Conservation (phyloP, 306 rosid genomes). For the Canavalia gladiata region DNA sequence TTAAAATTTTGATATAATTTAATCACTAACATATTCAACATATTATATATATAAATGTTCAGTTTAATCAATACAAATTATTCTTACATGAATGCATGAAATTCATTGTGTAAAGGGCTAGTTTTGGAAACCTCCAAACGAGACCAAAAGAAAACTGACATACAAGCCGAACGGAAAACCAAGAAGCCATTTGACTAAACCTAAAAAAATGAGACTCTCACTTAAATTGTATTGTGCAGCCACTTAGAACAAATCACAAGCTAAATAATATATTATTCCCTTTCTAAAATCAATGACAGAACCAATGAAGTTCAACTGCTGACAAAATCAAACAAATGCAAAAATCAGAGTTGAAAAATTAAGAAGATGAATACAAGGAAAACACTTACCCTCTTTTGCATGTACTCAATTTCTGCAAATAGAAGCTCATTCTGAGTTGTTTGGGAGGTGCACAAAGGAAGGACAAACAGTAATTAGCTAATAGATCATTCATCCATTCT, state of each 20-base stretch:
- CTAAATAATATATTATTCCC: background rate
- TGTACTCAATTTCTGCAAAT: constrained; percentile 83
- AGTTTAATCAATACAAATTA: no score
- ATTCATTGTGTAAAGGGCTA: background rate
- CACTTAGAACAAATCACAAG: background rate
- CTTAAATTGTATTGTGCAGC: background rate
- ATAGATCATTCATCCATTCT: background rate
- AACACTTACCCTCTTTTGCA: constrained; percentile 71
- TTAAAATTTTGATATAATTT: no score
- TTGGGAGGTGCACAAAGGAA: constrained; percentile 31
- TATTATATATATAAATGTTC: no score
- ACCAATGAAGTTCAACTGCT: background rate
- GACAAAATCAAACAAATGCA: background rate
- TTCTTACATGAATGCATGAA: background rate
- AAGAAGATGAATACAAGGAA: constrained; percentile 7
- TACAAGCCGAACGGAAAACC: background rate
- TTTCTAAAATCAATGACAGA: background rate
- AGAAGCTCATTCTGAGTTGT: constrained; percentile 78
- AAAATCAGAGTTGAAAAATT: background rate
- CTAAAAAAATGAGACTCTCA: background rate
- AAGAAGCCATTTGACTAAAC: background rate
- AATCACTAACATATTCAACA: no score
- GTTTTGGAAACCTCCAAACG: constrained; percentile 3
- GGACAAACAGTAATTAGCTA: constrained; percentile 33
- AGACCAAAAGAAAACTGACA: background rate